A percentile compares a stretch with the other conserved stretches of the same genome.
Evolutionary conservation across 2,329 filamentous ascomycete species (phyloP).

Genomic region (Pseudohalonectria lignicola): DNA sequence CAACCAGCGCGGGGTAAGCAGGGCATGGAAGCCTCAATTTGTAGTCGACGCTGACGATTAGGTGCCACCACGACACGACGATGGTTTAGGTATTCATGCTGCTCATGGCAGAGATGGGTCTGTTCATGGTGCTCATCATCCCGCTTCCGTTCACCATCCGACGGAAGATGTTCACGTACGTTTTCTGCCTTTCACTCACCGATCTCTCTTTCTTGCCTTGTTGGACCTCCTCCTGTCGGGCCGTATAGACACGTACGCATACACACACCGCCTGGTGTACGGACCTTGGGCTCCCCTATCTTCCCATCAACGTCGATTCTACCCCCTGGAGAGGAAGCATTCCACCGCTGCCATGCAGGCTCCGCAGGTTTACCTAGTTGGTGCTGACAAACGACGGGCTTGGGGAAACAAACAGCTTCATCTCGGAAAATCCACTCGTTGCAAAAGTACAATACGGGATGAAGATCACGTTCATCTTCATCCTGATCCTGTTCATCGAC

Average conservation of each 20-base stretch:
- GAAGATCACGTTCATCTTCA: constrained; percentile 99
- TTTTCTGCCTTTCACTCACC: constrained; percentile 7
- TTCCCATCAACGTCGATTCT: neutral
- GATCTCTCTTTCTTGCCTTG: neutral
- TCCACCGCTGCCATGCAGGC: too few relatives aligned
- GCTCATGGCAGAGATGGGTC: constrained; percentile 70
- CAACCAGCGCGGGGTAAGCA: neutral
- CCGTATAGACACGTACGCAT: neutral
- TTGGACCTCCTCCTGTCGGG: neutral
- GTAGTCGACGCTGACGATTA: constrained; percentile 12
- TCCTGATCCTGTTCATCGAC: constrained; percentile 94
- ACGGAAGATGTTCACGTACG: constrained; percentile 70
- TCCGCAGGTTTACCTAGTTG: too few relatives aligned
- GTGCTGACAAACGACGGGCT: too few relatives aligned
- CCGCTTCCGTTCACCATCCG: constrained; percentile 82
- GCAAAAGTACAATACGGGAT: constrained; percentile 95
- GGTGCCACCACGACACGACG: too few relatives aligned
- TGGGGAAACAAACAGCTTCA: constrained; percentile 78
- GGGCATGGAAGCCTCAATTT: neutral
- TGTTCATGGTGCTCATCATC: constrained; percentile 72
- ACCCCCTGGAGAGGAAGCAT: too few relatives aligned
- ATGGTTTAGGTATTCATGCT: constrained; percentile 68
- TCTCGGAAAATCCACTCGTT: constrained; percentile 74
- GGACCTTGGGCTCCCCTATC: neutral
- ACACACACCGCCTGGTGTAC: neutral